Evolutionary conservation across 768 basidiomycete genomes (phyloP), one percentile per base, ranked within the genome.

Genomic region (Tulasnella sp.): DNA sequence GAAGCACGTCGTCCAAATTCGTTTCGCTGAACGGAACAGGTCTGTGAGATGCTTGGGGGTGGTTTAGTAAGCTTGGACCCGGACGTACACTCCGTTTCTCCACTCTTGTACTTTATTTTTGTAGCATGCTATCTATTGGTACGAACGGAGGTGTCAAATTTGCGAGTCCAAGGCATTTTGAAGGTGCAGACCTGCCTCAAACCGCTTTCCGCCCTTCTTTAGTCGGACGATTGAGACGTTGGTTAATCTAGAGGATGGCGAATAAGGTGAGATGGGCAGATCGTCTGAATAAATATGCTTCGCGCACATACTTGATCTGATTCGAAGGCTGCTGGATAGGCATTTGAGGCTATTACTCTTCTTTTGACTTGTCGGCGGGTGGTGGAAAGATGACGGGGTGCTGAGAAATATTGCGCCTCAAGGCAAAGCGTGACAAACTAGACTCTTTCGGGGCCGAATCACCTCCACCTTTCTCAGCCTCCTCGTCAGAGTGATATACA

Each of bases 91-190:
- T 78, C 96, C 96, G 76, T 88, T 94, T 77, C 97, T 86, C 89
- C 91, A 99, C 82, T 97, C 96, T 80, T 96, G 94, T 36, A 99
- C 97, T 84, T 98, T 98, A 84, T 99, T 99, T 86, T 98, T 97
- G 86, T 99, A 99, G 83, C 96, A 97, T 45, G 97, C 97, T 80
- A 99, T 93, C 97, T 92, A 78, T 36, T 8, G 22, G 19, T 42
- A 36, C 8, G 34, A 22, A 15, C 9, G 12, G 4, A 31, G 15
- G n/a, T 29, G 9, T 40, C 36, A 69, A 17, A 36, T 22, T n/a
- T 22, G 11, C 19, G 39, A 0, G 36, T 19, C 15, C 37, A 7
- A 29, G 1, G 1, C 15, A 12, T 17, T 37, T 25, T 0, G 14
- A 36, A 39, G 14, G 31, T 6, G n/a, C 79, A 94, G 15, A 58